Evolutionary conservation across 2,329 filamentous ascomycete genomes (phyloP), one percentile per base, ranked within the genome.

Genomic region (Aspergillus tanneri): DNA sequence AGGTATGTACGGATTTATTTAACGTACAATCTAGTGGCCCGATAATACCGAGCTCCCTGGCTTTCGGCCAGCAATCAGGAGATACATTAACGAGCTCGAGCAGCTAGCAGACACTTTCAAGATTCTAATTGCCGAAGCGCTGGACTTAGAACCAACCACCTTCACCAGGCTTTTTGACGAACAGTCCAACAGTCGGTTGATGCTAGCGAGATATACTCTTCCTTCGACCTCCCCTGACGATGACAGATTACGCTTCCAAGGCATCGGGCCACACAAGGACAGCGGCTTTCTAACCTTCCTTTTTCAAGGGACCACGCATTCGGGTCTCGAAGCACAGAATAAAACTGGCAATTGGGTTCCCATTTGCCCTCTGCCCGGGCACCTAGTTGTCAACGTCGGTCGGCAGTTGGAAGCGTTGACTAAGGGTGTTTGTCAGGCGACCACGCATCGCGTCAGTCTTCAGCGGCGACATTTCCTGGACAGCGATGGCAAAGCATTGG

Each of bases 371-470:
- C 60, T 73, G 2, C 61, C 65, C 1, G 69, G 65, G 0, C 68
- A 70, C 0, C 62, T 74, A 21, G 71, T 74, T 1, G 69, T 75
- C 47, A 74, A 74, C 35, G 72, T 75, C 24, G 72, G 67, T 2
- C 57, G 52, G 5, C 42, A 37, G 14, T 41, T 61, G 4, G 57
- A 59, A 41, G 45, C 50, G 4, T 24, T 60, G 27, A 59, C 56
- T 11, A 32, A 45, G 5, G 58, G 55, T 10, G 54, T 60, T 3
- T 60, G 57, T 19, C 48, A 47, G 21, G 57, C 57, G 3, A 59
- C 58, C 4, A 60, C 57, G 4, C 58, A 61, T 35, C 55, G 58
- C 25, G 58, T 60, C 22, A 58, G 44, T 23, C 38, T 59, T n/a
- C n/a, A n/a, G n/a, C n/a, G n/a, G n/a, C n/a, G n/a, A n/a, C n/a